A percentile compares a stretch with the other conserved stretches of the same genome.
phyloP scores from a whole-genome alignment of 2,329 filamentous ascomycete genomes.

The Penicillium crustosum region DNA sequence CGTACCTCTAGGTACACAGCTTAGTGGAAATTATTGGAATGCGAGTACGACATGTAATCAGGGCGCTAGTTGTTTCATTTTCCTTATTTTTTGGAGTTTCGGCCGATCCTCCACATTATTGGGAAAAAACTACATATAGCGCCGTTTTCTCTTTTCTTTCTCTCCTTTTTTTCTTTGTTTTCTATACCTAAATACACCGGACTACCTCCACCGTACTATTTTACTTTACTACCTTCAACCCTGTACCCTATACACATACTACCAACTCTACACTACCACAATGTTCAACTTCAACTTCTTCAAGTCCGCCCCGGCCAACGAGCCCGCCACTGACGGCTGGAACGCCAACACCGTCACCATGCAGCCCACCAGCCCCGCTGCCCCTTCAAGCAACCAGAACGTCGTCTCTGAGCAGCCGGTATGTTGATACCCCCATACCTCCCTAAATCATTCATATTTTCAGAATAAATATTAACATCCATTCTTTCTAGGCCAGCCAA shows the following conservation, averaged over 20 bases:
- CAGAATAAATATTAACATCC: slow-evolving; percentile 7
- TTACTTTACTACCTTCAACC: not conserved
- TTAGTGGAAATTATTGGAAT: not conserved
- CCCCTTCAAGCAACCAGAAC: slow-evolving; percentile 26
- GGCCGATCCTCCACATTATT: slow-evolving; percentile 22
- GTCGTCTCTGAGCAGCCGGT: slow-evolving; percentile 34
- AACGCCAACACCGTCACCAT: slow-evolving; percentile 35
- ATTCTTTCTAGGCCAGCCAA: slow-evolving; percentile 17
- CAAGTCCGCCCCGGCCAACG: slow-evolving; percentile 32
- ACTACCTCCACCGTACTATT: too few relatives aligned
- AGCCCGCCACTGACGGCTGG: slow-evolving; percentile 26
- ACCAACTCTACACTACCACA: not conserved
- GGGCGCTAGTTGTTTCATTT: slow-evolving; percentile 12
- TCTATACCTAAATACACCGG: not conserved
- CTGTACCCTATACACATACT: not conserved
- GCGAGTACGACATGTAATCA: not conserved
- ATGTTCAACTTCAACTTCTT: slow-evolving; percentile 36
- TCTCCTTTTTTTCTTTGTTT: not conserved
- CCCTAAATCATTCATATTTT: not conserved
- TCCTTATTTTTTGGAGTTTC: not conserved
- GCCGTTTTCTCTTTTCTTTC: not conserved
- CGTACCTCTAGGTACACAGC: too few relatives aligned
- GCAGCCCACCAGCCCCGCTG: slow-evolving; percentile 34
- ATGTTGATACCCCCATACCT: slow-evolving; percentile 7
- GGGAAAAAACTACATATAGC: slow-evolving; percentile 8